A percentile compares a stretch with the other conserved stretches of the same genome.
Evolutionary conservation across 2,329 filamentous ascomycete species (phyloP).

Genomic region (Sclerotinia glacialis): DNA sequence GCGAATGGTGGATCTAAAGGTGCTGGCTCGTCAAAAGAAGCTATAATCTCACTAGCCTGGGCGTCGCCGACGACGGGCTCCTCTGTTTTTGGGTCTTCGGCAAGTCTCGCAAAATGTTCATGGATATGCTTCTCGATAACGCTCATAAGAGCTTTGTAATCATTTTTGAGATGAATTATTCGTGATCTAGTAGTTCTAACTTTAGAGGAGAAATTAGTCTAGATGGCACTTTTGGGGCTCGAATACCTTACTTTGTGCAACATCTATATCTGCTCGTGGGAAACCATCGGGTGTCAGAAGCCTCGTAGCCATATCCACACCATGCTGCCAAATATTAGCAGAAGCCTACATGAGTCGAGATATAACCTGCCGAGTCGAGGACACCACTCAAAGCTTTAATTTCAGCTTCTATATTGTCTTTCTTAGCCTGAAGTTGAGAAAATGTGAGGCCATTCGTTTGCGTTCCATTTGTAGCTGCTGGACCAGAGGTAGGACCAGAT

Average conservation of each 20-base stretch:
- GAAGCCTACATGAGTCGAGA: neutral
- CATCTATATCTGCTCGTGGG: slow-evolving; percentile 88
- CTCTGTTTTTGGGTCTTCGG: slow-evolving; percentile 42
- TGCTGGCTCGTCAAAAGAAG: slow-evolving; percentile 38
- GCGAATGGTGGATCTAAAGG: slow-evolving; percentile 69
- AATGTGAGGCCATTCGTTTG: slow-evolving; percentile 64
- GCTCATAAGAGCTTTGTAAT: slow-evolving; percentile 86
- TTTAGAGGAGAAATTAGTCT: slow-evolving; percentile 40
- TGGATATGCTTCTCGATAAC: slow-evolving; percentile 84
- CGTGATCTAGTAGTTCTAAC: slow-evolving; percentile 89
- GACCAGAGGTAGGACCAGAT: slow-evolving; percentile 70
- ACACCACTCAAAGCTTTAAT: slow-evolving; percentile 80
- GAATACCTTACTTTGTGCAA: slow-evolving; percentile 74
- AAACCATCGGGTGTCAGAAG: slow-evolving; percentile 88
- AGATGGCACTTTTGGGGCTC: neutral
- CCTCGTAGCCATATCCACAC: slow-evolving; percentile 86
- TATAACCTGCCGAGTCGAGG: slow-evolving; percentile 71
- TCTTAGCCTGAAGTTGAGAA: slow-evolving; percentile 76
- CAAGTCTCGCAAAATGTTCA: slow-evolving; percentile 75
- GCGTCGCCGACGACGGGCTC: slow-evolving; percentile 31
- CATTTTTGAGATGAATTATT: slow-evolving; percentile 86
- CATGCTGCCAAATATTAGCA: slow-evolving; percentile 59
- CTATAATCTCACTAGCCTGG: slow-evolving; percentile 37
- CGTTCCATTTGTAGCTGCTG: slow-evolving; percentile 57
- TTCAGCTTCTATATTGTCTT: slow-evolving; percentile 81